Conservation (phyloP, 1,284 basidiomycete species). For the Cerrena zonata region DNA sequence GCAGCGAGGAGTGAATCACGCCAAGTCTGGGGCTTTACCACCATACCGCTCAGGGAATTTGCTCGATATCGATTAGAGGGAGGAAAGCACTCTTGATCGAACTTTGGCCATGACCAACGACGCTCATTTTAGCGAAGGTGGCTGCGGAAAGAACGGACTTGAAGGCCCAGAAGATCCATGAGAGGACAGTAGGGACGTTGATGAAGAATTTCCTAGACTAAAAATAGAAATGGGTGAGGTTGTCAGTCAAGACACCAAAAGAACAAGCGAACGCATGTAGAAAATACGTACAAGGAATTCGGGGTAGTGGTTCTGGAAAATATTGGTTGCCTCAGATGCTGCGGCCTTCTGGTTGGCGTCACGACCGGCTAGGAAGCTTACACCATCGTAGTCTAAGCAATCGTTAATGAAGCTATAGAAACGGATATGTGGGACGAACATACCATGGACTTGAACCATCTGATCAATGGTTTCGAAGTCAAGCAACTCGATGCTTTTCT, state of each 20-base stretch:
- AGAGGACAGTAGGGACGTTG: conserved; percentile 66
- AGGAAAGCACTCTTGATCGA: conserved; percentile 54
- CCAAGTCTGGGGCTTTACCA: conserved; percentile 37
- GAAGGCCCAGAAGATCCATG: conserved; percentile 81
- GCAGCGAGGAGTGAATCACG: no score
- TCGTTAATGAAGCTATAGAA: background rate
- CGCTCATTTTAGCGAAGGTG: conserved; percentile 71
- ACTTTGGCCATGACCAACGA: conserved; percentile 59
- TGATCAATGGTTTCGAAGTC: conserved; percentile 72
- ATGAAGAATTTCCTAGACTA: conserved; percentile 74
- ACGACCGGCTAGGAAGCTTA: conserved; percentile 41
- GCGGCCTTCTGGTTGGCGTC: conserved; percentile 71
- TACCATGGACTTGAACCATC: conserved; percentile 70
- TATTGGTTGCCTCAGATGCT: conserved; percentile 61
- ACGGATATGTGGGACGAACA: conserved; percentile 6
- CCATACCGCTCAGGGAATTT: conserved; percentile 68
- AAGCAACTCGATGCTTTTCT: conserved; percentile 54
- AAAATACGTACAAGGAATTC: conserved; percentile 57
- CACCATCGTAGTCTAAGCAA: conserved; percentile 68
- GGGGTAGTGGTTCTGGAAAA: conserved; percentile 71
- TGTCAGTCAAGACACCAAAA: no score
- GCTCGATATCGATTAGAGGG: conserved; percentile 44
- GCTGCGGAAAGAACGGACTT: conserved; percentile 63
- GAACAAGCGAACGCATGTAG: background rate
- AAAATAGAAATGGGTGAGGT: background rate